A percentile compares a stretch with the other conserved stretches of the same genome.
Evolutionary conservation across 2,329 filamentous ascomycete species (phyloP).

Genomic region (Xylaria sp.): DNA sequence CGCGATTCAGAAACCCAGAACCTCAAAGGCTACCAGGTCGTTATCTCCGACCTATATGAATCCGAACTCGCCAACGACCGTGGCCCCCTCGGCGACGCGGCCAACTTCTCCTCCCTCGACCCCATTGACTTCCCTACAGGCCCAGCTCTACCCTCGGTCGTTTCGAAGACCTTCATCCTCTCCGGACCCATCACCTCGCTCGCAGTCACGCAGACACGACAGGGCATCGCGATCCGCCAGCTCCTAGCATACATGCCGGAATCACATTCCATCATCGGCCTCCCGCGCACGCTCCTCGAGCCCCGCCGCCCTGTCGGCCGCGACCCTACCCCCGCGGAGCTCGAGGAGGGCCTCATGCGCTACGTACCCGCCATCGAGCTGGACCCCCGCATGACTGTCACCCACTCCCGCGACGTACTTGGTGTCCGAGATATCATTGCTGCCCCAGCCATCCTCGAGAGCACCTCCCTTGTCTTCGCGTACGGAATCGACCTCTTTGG

Average conservation of each 20-base stretch:
- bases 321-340: constrained; percentile 79
- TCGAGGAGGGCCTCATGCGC: constrained; percentile 79
- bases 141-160: constrained; percentile 71
- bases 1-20: constrained; percentile 58
- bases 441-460: constrained; percentile 82
- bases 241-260: constrained; percentile 79
- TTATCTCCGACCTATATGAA: constrained; percentile 89
- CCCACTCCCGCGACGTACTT: constrained; percentile 80
- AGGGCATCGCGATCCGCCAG: constrained; percentile 86
- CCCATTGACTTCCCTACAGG: constrained; percentile 63
- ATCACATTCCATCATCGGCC: constrained; percentile 74
- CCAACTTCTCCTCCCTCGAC: constrained; percentile 79
- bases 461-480: constrained; percentile 86
- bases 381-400: constrained; percentile 79
- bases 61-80: constrained; percentile 83
- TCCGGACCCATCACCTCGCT: constrained; percentile 79
- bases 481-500: constrained; percentile 90
- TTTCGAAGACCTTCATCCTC: constrained; percentile 82
- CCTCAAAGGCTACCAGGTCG: constrained; percentile 83
- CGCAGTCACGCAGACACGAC: constrained; percentile 84
- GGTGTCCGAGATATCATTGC: constrained; percentile 77
- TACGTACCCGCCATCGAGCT: constrained; percentile 82
- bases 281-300: constrained; percentile 81
- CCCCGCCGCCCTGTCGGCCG: constrained; percentile 85
- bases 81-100: constrained; percentile 71